Evolutionary conservation across 306 rosid species (phyloP), one percentile per base, ranked within the genome.

Genomic region (Cicer pinnatifidum): DNA sequence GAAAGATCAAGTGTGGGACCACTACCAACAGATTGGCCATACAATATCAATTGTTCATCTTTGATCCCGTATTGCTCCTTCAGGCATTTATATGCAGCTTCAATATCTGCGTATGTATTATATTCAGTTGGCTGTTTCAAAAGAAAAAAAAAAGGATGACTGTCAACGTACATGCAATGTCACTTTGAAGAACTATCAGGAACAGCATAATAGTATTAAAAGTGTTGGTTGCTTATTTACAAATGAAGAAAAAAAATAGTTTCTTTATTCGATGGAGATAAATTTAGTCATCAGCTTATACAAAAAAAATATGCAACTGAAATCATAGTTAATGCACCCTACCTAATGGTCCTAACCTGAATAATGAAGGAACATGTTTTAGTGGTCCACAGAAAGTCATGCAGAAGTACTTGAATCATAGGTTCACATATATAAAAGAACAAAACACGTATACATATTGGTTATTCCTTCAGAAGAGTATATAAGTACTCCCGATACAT

Each of bases 1-100:
- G 98, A 92, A 57, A 93, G 96, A 74, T 93, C 97, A 78, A 93
- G 86, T 5, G 97, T 93, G 62, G 97, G 98, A 41, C 98, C 98
- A 71, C 97, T 93, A 61, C 98, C 97, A 81, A 93, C 97, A 70
- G 97, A 93, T 69, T 90, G 98, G 72, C 98, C 98, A 72, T 93
- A 90, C 73, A 90, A 77, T 82, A 93, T 90, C 70, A 93, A 86
- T 59, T 93, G 92, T 19, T 93, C 96, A 72, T 93, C 96, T 78
- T 85, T 88, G 45, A 90, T 90, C 60, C 90, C 96, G 6, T 86
- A 93, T 75, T 89, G 78, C 84, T 93, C 98, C 81, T 87, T 89
- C 62, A 90, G 91, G 85, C 92, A 93, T 79, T 89, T 86, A 80
- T 93, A 90, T 47, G 93, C 97, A 67, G 97, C 96, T 71, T 89